These are phyloP conservation scores for Cicer pinnatifidum DNA, from an alignment of 306 rosid genomes.

Conservation along the genomic window DNA sequence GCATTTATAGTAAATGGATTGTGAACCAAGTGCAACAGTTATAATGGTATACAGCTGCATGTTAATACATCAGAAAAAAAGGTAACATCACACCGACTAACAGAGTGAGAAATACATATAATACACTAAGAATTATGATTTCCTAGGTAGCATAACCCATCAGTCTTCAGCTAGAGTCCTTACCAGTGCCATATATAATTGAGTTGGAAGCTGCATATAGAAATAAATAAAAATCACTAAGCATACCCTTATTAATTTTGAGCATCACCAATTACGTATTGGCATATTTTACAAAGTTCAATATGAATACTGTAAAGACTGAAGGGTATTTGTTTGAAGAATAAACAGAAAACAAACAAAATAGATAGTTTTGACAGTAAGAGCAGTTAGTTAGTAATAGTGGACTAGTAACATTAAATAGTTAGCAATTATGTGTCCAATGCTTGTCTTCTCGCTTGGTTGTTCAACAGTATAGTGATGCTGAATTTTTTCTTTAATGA, in stretches of 20 bases:
- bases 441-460: not conserved
- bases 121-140: not conserved
- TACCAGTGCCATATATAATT: constrained; percentile 81
- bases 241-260: constrained; percentile 15
- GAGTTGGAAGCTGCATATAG: constrained; percentile 87
- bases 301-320: constrained; percentile 10
- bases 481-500: not conserved
- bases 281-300: constrained; percentile 32
- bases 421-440: not conserved
- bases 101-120: constrained; percentile 32
- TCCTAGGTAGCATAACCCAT: constrained; percentile 19
- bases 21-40: constrained; percentile 58
- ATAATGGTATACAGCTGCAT: constrained; percentile 73
- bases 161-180: constrained; percentile 44
- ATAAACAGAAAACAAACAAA: constrained; percentile 19
- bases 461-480: not conserved
- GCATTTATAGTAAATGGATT: constrained; percentile 62
- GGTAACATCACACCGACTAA: constrained; percentile 40
- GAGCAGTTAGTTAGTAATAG: not conserved
- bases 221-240: constrained; percentile 43
- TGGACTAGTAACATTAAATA: not conserved
- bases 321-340: constrained; percentile 26
- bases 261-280: constrained; percentile 18
- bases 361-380: not conserved
- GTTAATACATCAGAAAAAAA: constrained; percentile 40